These are phyloP conservation scores for Moringa oleifera DNA, from an alignment of 345 rosid genomes.

Conservation along the genomic window DNA sequence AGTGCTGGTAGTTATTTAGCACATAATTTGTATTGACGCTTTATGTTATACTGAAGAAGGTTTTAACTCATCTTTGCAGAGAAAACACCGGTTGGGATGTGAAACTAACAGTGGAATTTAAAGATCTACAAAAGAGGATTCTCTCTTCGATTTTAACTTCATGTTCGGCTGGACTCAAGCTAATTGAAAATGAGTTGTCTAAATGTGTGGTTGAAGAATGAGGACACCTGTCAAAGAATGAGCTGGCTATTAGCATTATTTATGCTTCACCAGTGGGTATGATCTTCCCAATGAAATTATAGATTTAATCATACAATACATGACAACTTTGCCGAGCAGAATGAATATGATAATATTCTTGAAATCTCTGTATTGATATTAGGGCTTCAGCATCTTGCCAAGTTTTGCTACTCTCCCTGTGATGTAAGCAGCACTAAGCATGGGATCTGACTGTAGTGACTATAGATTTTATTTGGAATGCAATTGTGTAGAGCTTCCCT, in stretches of 20 bases:
- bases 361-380: neutral
- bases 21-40: neutral
- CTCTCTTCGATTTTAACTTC: conserved; percentile 66
- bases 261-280: neutral
- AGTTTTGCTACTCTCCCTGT: neutral
- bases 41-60: neutral
- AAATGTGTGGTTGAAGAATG: conserved; percentile 13
- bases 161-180: conserved; percentile 51
- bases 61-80: conserved; percentile 28
- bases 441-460: neutral
- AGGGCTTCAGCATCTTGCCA: conserved; percentile 1
- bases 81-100: conserved; percentile 56
- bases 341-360: neutral
- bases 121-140: conserved; percentile 55
- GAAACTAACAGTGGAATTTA: conserved; percentile 50
- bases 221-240: neutral
- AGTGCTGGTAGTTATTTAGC: neutral
- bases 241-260: neutral
- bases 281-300: neutral
- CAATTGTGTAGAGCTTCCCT: neutral
- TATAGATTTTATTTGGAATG: neutral
- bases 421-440: conserved; percentile 11
- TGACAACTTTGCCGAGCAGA: neutral
- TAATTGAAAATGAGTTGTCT: conserved; percentile 45
- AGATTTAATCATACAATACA: neutral